Evolutionary conservation across 106 monocot genomes (phyloP), one percentile per base, ranked within the genome.

Genomic region (Allium fistulosum): DNA sequence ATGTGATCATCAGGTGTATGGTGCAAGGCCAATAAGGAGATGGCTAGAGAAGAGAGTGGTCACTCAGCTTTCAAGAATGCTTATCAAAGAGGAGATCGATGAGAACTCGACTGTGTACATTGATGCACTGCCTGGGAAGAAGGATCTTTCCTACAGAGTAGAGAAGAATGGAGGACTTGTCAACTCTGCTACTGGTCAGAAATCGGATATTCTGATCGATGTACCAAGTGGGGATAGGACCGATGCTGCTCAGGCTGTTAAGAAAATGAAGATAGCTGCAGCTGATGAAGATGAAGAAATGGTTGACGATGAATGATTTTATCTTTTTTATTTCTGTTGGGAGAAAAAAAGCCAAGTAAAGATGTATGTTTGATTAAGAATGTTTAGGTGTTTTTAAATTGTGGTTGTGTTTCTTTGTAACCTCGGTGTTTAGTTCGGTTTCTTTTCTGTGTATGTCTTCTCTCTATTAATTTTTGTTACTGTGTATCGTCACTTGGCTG

Each of bases 1-100:
- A 37, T 37, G 37, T 37, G 37, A 37, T 37, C 2, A 37, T 4
- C 48, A 90, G 86, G 78, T 82, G 2, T 87, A 76, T 71, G 87
- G 84, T 49, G 91, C 82, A 6, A 87, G 91, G 62, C 87, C 87
- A 2, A 82, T 92, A 11, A 75, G 87, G 60, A 77, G 91, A 48
- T 92, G 87, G 84, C 77, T 92, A 51, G 91, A 92, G 78, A 92
- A 87, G 69, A 87, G 70, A 47, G 87, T 92, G 66, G 91, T 87
- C 28, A 92, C 87, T 0, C 74, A 84, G 46, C 76, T 92, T 11
- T 87, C 87, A 0, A 84, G 75, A 72, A 92, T 92, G 91, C 67
- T 92, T 8, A 76, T 82, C 22, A 73, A 70, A 68, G 84, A 85
- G 46, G 84, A 92, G 58, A 80, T 87, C 11, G 91, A 92, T 51